A percentile compares a stretch with the other conserved stretches of the same genome.
These are phyloP conservation scores for Abortiporus biennis DNA, from an alignment of 1,284 basidiomycete species.

Conservation along the genomic window DNA sequence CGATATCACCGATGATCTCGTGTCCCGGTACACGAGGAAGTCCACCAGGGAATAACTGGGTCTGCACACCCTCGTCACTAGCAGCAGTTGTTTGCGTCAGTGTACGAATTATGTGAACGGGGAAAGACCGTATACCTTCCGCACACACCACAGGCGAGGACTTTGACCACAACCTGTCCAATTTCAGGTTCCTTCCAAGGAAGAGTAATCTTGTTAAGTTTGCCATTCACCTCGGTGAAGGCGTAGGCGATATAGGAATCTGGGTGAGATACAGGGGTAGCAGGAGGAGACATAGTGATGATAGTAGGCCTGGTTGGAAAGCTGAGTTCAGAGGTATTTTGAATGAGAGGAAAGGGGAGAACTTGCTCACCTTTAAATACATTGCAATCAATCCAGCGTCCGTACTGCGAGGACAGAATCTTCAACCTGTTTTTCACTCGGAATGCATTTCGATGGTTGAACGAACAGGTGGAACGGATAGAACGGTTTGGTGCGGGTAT, in stretches of 20 bases:
- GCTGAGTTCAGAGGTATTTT: too few species aligned
- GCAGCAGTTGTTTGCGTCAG: constrained; percentile 17
- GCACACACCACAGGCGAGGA: constrained; percentile 23
- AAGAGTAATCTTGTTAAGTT: constrained; percentile 8
- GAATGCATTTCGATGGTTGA: too few species aligned
- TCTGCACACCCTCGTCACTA: constrained; percentile 20
- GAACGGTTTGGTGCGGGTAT: too few species aligned
- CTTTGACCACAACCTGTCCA: constrained; percentile 29
- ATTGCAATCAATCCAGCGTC: too few species aligned
- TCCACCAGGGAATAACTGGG: constrained; percentile 10
- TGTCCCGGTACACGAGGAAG: constrained; percentile 21
- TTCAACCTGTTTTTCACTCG: too few species aligned
- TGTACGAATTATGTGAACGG: neutral
- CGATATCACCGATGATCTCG: constrained; percentile 22
- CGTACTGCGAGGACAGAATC: too few species aligned
- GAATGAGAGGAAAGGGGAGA: too few species aligned
- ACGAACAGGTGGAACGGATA: too few species aligned
- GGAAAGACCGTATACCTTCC: constrained; percentile 9
- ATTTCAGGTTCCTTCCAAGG: constrained; percentile 25
- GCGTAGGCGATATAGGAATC: constrained; percentile 26
- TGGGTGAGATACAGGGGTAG: constrained; percentile 21
- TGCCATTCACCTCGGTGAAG: constrained; percentile 5
- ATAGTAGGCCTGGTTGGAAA: too few species aligned
- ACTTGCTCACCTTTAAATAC: too few species aligned
- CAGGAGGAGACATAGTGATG: too few species aligned